Base-by-base conservation (phyloP, 352 stramenopile species). In the Poterioochromonas sp. region DNA sequence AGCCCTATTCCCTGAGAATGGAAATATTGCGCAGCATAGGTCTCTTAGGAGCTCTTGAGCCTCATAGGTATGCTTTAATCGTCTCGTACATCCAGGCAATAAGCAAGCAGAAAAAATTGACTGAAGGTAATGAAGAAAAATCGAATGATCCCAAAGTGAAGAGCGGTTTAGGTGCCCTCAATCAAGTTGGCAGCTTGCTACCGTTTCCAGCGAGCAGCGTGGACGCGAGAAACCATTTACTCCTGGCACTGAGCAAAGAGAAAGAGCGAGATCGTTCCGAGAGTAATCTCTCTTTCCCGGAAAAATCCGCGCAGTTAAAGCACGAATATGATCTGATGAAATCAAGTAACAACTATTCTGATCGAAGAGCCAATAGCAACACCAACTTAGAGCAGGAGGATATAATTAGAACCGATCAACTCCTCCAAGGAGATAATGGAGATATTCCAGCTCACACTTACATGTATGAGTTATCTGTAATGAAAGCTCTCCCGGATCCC, bases 1-100 rank as follows among this genome's bases (percentile, higher is more conserved):
- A 35, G 0, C 90, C 92, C 8, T 98, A 94, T 94, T 85, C 88
- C 11, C 83, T 99, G 22, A 83, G 94, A 35, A 86, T 93, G 77
- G 95, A 99, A 80, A 92, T 96, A 0, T 96, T 99, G 86, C 89
- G 96, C 74, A 97, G 92, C 0, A 92, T 98, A 62, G 95, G 95
- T 32, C 95, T 98, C 74, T 82, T 99, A 0, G 90, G 90, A 71
- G 95, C 94, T 2, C 79, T 99, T 18, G 94, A 98, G 79, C 95
- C 95, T 51, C 96, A 97, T 87, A 90, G 94, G 53, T 97, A 97
- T 86, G 41, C 81, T 41, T 2, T 2, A 5, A 71, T 71, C 62
- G 32, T 44, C 32, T 8, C 62, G 32, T 71, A 32, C 39, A 32
- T 71, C 2, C 62, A 71, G 11, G 26, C 11, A 26, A 44, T 32